Base-by-base conservation (phyloP, 2,329 filamentous ascomycete genomes). In the Sporothrix humicola region DNA sequence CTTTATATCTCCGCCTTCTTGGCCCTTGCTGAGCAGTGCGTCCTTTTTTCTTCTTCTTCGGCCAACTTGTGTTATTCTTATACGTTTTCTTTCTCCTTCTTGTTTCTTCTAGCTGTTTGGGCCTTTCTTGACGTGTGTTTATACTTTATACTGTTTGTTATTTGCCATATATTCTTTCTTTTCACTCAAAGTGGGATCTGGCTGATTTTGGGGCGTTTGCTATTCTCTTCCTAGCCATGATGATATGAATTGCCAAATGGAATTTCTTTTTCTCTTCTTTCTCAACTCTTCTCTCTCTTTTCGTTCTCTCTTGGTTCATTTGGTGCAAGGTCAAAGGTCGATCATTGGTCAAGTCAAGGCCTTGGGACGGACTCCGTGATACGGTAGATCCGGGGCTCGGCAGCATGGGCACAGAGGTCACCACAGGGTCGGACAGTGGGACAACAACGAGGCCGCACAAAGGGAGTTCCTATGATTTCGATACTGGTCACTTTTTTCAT, bases 1-100 rank as follows among this genome's bases (percentile, higher is more conserved):
- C 26, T 20, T 46, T 20, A 63, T 72, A 17, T 71, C n/a, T 54
- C 58, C 31, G 20, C 31, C 31, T 17, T 56, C 17, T 48, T 23
- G 4, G 54, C 42, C 37, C 52, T 23, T 10, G 15, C 20, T 63
- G 31, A 37, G 31, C 9, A n/a, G 23, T 26, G 56, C 48, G 17
- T 31, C 17, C 7, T 37, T 37, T 37, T 73, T 73, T 71, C 59
- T 58, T 74, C 17, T n/a, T 48, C 52, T 65, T 72, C 15, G 23
- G 20, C 20, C 26, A 31, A 42, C 59, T 71, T 31, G 13, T 46
- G 48, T 63, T 23, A 58, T 52, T 68, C 46, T 48, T 8, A 42
- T 65, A 44, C 65, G 61, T 63, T 61, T 68, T 6, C 26, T 56
- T 20, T 63, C 15, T 52, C 59, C 26, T 42, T 63, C 15, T 50